Percentiles rank a stretch among this genome's conserved stretches.
phyloP scores from a whole-genome alignment of 805 yeast species.

The Saccharomyces jurei region DNA sequence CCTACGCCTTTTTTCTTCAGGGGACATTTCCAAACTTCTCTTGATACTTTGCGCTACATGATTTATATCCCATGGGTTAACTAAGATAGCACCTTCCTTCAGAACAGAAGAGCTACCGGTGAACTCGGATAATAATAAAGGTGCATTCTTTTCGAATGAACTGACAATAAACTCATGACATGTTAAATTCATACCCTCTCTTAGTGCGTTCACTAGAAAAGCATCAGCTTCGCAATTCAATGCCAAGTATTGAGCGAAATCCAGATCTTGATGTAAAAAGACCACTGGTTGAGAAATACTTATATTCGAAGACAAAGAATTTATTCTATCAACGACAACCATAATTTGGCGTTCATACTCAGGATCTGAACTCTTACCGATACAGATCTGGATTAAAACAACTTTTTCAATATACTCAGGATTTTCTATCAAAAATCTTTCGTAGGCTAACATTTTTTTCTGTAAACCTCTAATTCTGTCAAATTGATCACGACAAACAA shows the following conservation, averaged over 20 bases:
- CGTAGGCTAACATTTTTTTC: constrained; percentile 83
- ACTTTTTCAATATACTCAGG: constrained; percentile 65
- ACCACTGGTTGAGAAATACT: constrained; percentile 78
- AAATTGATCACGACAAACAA: constrained; percentile 82
- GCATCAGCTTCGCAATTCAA: constrained; percentile 77
- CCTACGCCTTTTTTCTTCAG: constrained; percentile 45
- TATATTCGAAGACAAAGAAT: constrained; percentile 63
- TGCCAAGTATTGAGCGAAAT: constrained; percentile 83
- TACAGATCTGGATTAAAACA: constrained; percentile 75
- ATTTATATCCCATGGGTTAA: constrained; percentile 86
- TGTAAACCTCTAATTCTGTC: constrained; percentile 83
- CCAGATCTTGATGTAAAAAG: constrained; percentile 79
- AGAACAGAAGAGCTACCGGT: constrained; percentile 88
- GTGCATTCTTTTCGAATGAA: constrained; percentile 61
- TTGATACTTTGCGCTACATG: constrained; percentile 58
- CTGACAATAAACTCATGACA: constrained; percentile 90
- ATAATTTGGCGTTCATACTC: constrained; percentile 67
- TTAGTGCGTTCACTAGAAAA: constrained; percentile 80
- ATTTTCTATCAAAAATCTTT: constrained; percentile 58
- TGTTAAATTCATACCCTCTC: constrained; percentile 95
- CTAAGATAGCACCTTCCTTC: constrained; percentile 58
- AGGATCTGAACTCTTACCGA: constrained; percentile 49
- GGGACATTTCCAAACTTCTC: constrained; percentile 53
- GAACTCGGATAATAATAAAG: constrained; percentile 82
- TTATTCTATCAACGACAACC: constrained; percentile 77